A percentile compares a stretch with the other conserved stretches of the same genome.
phyloP scores from a whole-genome alignment of 2,329 filamentous ascomycete species.

The Ophiocordyceps camponoti-leonardi region DNA sequence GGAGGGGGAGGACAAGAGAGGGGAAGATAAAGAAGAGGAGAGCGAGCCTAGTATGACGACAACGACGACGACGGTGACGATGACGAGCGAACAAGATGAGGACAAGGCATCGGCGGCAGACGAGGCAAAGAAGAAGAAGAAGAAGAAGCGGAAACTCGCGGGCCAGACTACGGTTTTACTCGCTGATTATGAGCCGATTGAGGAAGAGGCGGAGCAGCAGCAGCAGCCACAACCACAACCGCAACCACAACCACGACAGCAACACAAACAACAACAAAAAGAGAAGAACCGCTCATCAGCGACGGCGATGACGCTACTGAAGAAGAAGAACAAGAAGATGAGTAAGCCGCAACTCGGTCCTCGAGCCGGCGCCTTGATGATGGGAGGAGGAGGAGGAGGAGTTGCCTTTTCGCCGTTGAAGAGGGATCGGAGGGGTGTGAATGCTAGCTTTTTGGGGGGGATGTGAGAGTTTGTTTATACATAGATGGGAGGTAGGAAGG shows the following conservation, averaged over 20 bases:
- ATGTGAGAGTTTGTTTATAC: too few species aligned
- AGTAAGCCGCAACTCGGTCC: slow-evolving; percentile 3
- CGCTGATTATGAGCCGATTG: not conserved
- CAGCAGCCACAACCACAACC: not conserved
- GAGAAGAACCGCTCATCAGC: slow-evolving; percentile 2
- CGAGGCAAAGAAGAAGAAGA: slow-evolving; percentile 14
- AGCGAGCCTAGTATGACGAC: slow-evolving; percentile 2
- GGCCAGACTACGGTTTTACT: not conserved
- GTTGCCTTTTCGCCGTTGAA: slow-evolving; percentile 55
- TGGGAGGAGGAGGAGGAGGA: slow-evolving; percentile 11
- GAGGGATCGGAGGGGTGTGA: slow-evolving; percentile 44
- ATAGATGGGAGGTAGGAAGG: too few species aligned
- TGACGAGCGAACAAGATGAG: not conserved
- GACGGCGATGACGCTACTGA: slow-evolving; percentile 11
- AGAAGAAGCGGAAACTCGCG: not conserved
- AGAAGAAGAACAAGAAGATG: slow-evolving; percentile 44
- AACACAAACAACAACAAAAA: not conserved
- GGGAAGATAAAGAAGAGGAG: slow-evolving; percentile 7
- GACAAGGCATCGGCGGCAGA: slow-evolving; percentile 1
- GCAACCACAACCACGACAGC: not conserved
- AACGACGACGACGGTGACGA: not conserved
- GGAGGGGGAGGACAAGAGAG: not conserved
- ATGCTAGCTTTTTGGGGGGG: slow-evolving; percentile 41
- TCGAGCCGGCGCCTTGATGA: slow-evolving; percentile 24
- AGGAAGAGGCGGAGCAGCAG: slow-evolving; percentile 2